Evolutionary conservation across 306 rosid species (phyloP).

Genomic region (Hippophae tibetana): DNA sequence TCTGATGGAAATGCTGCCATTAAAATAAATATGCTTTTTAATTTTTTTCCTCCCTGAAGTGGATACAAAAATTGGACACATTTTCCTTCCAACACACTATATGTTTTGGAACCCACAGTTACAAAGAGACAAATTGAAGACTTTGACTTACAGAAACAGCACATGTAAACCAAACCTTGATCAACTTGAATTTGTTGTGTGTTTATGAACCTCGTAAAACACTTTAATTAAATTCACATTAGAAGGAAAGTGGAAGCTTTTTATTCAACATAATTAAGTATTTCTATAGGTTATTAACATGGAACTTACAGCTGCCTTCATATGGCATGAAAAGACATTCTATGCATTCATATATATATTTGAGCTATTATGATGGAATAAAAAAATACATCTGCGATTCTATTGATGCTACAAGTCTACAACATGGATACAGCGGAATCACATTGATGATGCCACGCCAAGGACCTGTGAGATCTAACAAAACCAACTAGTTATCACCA

Average conservation of each 20-base stretch:
- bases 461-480: constrained; percentile 7
- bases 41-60: not conserved
- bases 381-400: not conserved
- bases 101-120: not conserved
- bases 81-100: not conserved
- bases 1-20: too few relatives aligned
- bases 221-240: too few relatives aligned
- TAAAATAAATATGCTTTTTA: too few relatives aligned
- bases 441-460: constrained; percentile 2
- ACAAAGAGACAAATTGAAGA: too few relatives aligned
- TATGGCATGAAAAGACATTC: not conserved
- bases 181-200: not conserved
- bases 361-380: not conserved
- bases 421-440: constrained; percentile 13
- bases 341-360: not conserved
- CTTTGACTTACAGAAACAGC: too few relatives aligned
- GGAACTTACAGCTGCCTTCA: constrained; percentile 5
- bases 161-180: too few relatives aligned
- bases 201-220: too few relatives aligned
- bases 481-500: constrained; percentile 47
- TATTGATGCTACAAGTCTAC: constrained; percentile 25
- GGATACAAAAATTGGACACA: too few relatives aligned
- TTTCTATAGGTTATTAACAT: not conserved
- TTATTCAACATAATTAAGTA: not conserved
- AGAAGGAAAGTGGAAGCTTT: not conserved